Base-by-base conservation (phyloP, 169 alveolate species). In the Cryptosporidium ryanae region DNA sequence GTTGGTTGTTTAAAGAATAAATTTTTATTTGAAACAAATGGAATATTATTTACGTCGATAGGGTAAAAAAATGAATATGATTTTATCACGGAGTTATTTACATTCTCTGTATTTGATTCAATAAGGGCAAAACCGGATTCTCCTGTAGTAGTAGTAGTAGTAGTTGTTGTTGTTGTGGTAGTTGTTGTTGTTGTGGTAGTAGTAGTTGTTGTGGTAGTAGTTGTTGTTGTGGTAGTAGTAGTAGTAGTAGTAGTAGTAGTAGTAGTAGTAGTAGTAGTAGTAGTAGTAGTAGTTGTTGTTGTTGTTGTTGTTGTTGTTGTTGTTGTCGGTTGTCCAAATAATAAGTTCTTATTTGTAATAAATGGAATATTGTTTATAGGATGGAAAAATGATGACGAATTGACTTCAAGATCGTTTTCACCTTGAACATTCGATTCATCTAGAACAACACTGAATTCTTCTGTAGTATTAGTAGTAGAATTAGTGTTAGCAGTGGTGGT, bases 301-400 rank as follows among this genome's bases (percentile, higher is more conserved):
- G 71, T 34, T 13, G 71, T 59, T 6, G 84, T 57, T 25, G 84
- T 1, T 6, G 84, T 71, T 15, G 63, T 67, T n/a, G 31, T 57
- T 31, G 84, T 49, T 52, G 57, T 49, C 7, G 59, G 43, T 27
- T 44, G 54, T 12, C 18, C 48, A 18, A 49, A 49, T 12, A 55
- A 71, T 27, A 27, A 15, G 18, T 52, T 57, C 29, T 71, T 71
- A 18, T 71, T 31, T 38, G 84, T 49, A 21, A 71, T 10, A 34
- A 54, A 71, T 25, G 68, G 59, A 54, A 57, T 52, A 52, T 13
- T 57, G n/a, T 55, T 38, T 1, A 57, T 71, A 13, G 84, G 84
- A 32, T 55, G n/a, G 25, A 71, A 34, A 71, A 55, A 55, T 52
- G 84, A 54, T 67, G 82, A 46, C n/a, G 25, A 27, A 15, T 6